phyloP scores from a whole-genome alignment of 164 flowering plant genomes.

The Macadamia integrifolia region DNA sequence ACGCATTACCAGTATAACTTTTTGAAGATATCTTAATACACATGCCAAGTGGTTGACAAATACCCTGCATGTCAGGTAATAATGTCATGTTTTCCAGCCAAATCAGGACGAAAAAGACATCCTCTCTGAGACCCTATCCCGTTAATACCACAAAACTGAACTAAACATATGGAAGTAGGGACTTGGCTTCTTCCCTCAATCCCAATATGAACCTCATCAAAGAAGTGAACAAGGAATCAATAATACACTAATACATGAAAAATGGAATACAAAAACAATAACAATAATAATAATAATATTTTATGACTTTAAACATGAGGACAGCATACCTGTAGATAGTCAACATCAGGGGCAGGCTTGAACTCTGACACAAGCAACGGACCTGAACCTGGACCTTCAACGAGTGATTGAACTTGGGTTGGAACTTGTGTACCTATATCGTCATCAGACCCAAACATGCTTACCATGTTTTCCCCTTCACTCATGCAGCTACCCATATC shows the following conservation, averaged over 20 bases:
- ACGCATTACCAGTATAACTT: not conserved
- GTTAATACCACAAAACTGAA: not conserved
- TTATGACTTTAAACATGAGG: not conserved
- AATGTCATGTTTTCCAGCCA: not conserved
- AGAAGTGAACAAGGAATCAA: no score
- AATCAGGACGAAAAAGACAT: not conserved
- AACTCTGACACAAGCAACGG: conserved; percentile 54
- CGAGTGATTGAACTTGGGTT: conserved; percentile 67
- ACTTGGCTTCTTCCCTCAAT: not conserved
- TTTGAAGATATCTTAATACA: not conserved
- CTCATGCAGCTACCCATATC: conserved; percentile 22
- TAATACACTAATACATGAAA: not conserved
- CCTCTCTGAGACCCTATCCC: not conserved
- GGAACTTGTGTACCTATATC: conserved; percentile 56
- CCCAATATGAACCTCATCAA: no score
- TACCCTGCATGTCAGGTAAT: not conserved
- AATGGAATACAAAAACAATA: not conserved
- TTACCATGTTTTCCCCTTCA: conserved; percentile 27
- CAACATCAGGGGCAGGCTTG: conserved; percentile 73
- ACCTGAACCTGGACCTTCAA: conserved; percentile 76
- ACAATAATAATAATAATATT: no score
- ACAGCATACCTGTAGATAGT: conserved; percentile 74
- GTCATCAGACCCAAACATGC: conserved; percentile 69
- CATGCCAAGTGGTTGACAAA: not conserved
- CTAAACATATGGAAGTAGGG: not conserved